Evolutionary conservation across 345 rosid genomes (phyloP), one percentile per base, ranked within the genome.

Genomic region (Moricandia arvensis): DNA sequence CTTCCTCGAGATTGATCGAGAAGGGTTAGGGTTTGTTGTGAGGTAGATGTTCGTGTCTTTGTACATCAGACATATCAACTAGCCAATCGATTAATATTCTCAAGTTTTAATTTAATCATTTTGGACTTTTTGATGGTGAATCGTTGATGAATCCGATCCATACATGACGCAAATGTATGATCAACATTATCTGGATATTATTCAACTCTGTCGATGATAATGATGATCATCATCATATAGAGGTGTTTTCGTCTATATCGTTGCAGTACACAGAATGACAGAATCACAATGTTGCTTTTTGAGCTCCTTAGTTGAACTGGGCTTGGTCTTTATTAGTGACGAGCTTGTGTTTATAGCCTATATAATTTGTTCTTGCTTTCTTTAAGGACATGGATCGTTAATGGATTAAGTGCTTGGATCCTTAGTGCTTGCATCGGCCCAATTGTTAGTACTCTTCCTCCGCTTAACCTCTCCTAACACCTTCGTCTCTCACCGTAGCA

Each of bases 341-440:
- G 9, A 3, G 55, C 2, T 49, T 51, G 58, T 58, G 16, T 13
- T 26, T 9, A 4, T 2, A 12, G 53, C 8, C 24, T 21, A 5
- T 45, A 45, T 2, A 43, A 15, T 3, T 58, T 24, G 33, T 57
- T 59, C 35, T 29, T 59, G 38, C 63, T n/a, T 59, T 30, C 31
- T 35, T 8, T 18, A 7, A 4, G 27, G 16, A 11, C 10, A 63
- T 62, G 49, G 4, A 34, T 31, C 10, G 12, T 34, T 16, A 16
- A 9, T 62, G 66, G 47, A 9, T 62, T 9, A 13, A n/a, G n/a
- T n/a, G n/a, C n/a, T 68, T 75, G 2, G 53, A 89, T 86, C 83
- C 89, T 82, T 33, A 88, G 54, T 24, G 87, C 87, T 70, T 65
- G 90, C 76, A 85, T 84, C 70, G 89, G 37, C 62, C 96, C 97